These are phyloP conservation scores for Coemansia sp. DNA, from an alignment of 192 early-diverging fungal species.

Conservation along the genomic window DNA sequence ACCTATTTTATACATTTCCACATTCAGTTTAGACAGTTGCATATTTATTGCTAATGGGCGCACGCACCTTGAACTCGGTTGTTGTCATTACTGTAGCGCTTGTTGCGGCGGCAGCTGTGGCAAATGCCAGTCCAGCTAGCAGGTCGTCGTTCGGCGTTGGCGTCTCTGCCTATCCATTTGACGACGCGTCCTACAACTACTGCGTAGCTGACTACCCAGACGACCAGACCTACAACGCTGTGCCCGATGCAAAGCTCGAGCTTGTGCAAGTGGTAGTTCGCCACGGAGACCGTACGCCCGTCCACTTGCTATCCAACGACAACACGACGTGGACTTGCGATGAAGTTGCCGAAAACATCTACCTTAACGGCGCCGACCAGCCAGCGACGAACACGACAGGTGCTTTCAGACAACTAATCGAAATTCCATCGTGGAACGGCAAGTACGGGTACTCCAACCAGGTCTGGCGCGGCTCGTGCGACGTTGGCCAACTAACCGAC, in stretches of 20 bases:
- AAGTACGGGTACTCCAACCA: constrained; percentile 44
- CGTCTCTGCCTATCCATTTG: constrained; percentile 12
- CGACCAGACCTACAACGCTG: constrained; percentile 23
- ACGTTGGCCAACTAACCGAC: constrained; percentile 65
- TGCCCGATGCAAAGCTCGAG: constrained; percentile 54
- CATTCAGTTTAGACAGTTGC: neutral
- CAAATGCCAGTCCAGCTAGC: constrained; percentile 2
- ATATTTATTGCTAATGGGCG: constrained; percentile 8
- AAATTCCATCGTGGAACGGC: constrained; percentile 46
- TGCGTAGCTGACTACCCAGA: constrained; percentile 40
- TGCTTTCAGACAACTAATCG: constrained; percentile 38
- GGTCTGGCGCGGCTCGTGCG: constrained; percentile 55
- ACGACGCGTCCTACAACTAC: constrained; percentile 42
- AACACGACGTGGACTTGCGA: constrained; percentile 45
- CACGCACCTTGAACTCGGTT: neutral
- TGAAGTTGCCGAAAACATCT: constrained; percentile 33
- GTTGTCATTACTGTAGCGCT: constrained; percentile 9
- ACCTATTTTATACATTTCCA: neutral
- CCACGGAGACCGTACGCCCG: constrained; percentile 60
- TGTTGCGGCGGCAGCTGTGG: constrained; percentile 16
- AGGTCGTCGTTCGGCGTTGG: constrained; percentile 15
- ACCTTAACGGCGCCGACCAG: constrained; percentile 33
- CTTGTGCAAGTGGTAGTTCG: constrained; percentile 62
- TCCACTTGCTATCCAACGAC: constrained; percentile 42
- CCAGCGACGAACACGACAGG: constrained; percentile 41